These are phyloP conservation scores for Naegleria gruberi DNA, from an alignment of 208 protist genomes.

Conservation along the genomic window DNA sequence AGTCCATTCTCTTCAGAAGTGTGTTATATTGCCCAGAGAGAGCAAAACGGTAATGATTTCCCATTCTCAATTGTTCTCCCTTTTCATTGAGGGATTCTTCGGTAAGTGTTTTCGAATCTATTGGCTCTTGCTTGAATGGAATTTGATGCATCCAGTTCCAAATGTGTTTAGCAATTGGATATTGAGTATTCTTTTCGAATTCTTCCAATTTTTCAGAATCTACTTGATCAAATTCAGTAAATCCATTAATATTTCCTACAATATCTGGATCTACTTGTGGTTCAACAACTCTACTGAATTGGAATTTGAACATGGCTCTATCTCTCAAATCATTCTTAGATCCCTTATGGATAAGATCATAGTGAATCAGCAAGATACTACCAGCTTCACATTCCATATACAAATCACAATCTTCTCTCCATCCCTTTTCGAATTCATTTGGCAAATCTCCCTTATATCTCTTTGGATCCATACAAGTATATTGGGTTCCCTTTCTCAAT, in stretches of 20 bases:
- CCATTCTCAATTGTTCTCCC: neutral
- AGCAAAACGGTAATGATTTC: too few relatives aligned
- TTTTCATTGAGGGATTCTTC: neutral
- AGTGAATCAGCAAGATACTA: constrained; percentile 2
- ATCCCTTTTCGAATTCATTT: neutral
- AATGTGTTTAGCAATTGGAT: neutral
- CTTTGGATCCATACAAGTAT: constrained; percentile 6
- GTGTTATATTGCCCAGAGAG: neutral
- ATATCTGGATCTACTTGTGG: neutral
- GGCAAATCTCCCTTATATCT: neutral
- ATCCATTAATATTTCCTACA: neutral
- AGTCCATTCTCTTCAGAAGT: neutral
- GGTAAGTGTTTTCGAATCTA: neutral
- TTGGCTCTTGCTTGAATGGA: neutral
- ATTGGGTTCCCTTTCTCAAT: neutral
- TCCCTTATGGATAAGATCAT: constrained; percentile 15
- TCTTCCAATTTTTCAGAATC: neutral
- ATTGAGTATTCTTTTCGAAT: neutral
- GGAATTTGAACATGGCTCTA: constrained; percentile 11
- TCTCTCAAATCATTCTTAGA: neutral
- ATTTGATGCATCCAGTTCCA: constrained; percentile 11
- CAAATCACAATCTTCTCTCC: neutral
- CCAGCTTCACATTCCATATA: neutral
- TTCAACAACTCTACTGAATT: neutral
- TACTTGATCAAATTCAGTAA: neutral